Conservation (phyloP, 2,329 filamentous ascomycete species). For the Erysiphe neolycopersici region DNA sequence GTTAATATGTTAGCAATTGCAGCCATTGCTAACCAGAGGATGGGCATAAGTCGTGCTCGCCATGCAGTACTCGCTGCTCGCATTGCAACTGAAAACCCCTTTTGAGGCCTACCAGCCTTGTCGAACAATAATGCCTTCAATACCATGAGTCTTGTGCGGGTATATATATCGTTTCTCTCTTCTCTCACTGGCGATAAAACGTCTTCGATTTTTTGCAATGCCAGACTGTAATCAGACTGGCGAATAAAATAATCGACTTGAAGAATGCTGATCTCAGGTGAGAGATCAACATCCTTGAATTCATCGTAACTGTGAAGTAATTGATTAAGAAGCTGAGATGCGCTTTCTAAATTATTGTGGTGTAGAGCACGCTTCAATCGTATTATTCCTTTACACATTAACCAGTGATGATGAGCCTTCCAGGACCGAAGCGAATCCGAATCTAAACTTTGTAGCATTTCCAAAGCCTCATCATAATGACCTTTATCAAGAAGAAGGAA, state of each 20-base stretch:
- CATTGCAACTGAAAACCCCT: slow-evolving; percentile 38
- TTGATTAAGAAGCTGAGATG: slow-evolving; percentile 27
- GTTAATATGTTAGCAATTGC: slow-evolving; percentile 29
- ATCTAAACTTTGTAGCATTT: slow-evolving; percentile 30
- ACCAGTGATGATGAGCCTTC: slow-evolving; percentile 51
- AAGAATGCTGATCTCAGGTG: slow-evolving; percentile 28
- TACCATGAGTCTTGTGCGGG: slow-evolving; percentile 31
- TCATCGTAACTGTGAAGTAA: slow-evolving; percentile 18
- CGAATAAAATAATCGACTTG: slow-evolving; percentile 31
- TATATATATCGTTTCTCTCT: slow-evolving; percentile 30
- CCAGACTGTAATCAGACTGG: slow-evolving; percentile 22
- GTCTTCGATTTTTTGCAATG: slow-evolving; percentile 26
- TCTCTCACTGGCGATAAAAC: slow-evolving; percentile 23
- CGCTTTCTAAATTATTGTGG: slow-evolving; percentile 26
- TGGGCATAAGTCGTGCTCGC: slow-evolving; percentile 28
- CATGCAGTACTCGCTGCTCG: slow-evolving; percentile 36
- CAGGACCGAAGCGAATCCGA: slow-evolving; percentile 39
- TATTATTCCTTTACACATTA: slow-evolving; percentile 37
- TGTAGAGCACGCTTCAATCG: slow-evolving; percentile 36
- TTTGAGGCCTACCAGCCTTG: slow-evolving; percentile 30
- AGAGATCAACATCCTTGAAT: slow-evolving; percentile 29
- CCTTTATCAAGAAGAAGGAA: slow-evolving; percentile 39
- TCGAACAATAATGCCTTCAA: slow-evolving; percentile 33
- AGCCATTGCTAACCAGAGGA: slow-evolving; percentile 32
- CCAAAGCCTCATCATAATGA: slow-evolving; percentile 40